Evolutionary conservation across 2,329 filamentous ascomycete genomes (phyloP).

Genomic region (Fusarium sp.): DNA sequence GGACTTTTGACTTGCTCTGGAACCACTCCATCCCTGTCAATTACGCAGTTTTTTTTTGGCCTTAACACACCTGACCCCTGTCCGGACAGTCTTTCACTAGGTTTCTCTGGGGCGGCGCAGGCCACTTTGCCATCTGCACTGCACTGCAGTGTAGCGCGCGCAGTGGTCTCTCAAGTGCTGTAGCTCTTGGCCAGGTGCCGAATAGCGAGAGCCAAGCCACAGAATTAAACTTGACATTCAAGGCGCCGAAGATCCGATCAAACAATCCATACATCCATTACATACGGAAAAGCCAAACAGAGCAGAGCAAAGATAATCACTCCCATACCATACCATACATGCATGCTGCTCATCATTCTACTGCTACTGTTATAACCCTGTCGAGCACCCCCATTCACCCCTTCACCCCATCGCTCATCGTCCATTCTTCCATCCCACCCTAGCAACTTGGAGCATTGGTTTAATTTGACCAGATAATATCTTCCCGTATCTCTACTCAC

Average conservation of each 20-base stretch:
- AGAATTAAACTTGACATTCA: slow-evolving; percentile 20
- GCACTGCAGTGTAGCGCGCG: neutral
- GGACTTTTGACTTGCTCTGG: slow-evolving; percentile 18
- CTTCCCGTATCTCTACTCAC: slow-evolving; percentile 16
- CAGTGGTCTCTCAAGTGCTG: slow-evolving; percentile 2
- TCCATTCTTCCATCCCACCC: slow-evolving; percentile 14
- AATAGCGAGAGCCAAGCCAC: slow-evolving; percentile 43
- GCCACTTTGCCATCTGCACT: slow-evolving; percentile 15
- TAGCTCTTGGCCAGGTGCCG: slow-evolving; percentile 41
- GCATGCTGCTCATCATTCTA: slow-evolving; percentile 37
- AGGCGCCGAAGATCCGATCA: slow-evolving; percentile 46
- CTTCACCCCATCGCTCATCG: slow-evolving; percentile 16
- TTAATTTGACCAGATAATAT: slow-evolving; percentile 43
- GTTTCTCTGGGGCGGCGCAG: slow-evolving; percentile 24
- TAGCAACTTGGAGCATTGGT: slow-evolving; percentile 11
- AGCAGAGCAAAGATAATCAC: slow-evolving; percentile 15
- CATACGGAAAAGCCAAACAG: slow-evolving; percentile 37
- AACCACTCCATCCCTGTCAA: slow-evolving; percentile 29
- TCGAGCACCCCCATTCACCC: slow-evolving; percentile 23
- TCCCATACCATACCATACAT: neutral
- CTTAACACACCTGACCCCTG: neutral
- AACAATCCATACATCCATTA: slow-evolving; percentile 26
- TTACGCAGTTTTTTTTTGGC: slow-evolving; percentile 21
- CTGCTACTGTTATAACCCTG: slow-evolving; percentile 39
- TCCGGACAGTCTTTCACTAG: slow-evolving; percentile 3